Conservation (phyloP, 768 basidiomycete genomes). For the Suillus subaureus region DNA sequence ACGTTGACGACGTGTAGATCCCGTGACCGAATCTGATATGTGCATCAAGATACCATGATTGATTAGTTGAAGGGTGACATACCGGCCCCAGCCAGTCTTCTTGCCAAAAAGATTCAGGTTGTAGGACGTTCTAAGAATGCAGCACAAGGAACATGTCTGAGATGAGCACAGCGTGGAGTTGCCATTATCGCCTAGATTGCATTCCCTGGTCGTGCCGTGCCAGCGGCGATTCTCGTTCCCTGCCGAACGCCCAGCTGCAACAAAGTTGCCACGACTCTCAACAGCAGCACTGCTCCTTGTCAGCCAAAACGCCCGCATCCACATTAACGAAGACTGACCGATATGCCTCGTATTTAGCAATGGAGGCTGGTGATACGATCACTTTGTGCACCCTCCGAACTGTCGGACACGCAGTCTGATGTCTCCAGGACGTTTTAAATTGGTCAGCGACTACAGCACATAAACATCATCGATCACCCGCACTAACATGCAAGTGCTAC, state of each 20-base stretch:
- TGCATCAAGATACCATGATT: neutral
- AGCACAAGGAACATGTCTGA: constrained; percentile 60
- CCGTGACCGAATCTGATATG: constrained; percentile 62
- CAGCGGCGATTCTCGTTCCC: constrained; percentile 77
- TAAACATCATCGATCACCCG: constrained; percentile 7
- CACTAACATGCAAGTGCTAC: constrained; percentile 18
- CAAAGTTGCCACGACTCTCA: constrained; percentile 63
- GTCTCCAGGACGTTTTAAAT: constrained; percentile 72
- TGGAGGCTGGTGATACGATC: constrained; percentile 46
- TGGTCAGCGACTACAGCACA: constrained; percentile 56
- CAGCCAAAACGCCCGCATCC: neutral
- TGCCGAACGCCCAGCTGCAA: constrained; percentile 50
- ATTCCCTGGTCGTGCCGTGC: constrained; percentile 72
- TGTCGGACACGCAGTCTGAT: constrained; percentile 55
- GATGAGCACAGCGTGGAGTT: constrained; percentile 54
- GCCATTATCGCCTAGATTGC: constrained; percentile 65
- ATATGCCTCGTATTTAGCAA: constrained; percentile 63
- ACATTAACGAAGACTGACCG: constrained; percentile 40
- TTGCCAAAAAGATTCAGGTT: constrained; percentile 65
- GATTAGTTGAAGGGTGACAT: constrained; percentile 13
- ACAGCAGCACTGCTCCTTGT: constrained; percentile 48
- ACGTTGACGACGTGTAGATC: constrained; percentile 76
- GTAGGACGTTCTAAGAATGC: constrained; percentile 64
- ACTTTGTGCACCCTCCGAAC: constrained; percentile 70
- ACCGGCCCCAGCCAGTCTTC: constrained; percentile 76